Conservation (phyloP, 345 rosid genomes). For the Citrus cavaleriei region DNA sequence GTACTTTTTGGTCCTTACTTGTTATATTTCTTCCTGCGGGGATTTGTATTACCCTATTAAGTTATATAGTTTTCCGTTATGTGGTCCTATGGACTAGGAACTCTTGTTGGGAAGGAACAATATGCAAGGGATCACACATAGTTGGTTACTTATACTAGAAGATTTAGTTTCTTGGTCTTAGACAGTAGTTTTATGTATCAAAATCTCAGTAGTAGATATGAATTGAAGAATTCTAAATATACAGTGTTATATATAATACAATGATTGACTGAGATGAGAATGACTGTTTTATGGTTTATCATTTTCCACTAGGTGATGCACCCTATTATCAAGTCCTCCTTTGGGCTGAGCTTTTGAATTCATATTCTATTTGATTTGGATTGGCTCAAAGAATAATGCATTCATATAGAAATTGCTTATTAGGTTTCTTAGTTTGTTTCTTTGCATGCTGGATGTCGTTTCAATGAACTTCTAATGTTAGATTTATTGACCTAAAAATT, state of each 20-base stretch:
- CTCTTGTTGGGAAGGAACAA: not conserved
- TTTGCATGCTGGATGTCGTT: not conserved
- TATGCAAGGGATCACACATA: not conserved
- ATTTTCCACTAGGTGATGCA: not conserved
- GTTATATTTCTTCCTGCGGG: not conserved
- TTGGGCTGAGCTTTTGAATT: not conserved
- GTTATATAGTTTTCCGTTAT: not conserved
- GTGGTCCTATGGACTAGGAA: not conserved
- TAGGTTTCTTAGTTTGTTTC: not conserved
- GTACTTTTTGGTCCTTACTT: not conserved
- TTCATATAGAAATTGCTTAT: not conserved
- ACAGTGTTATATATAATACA: not conserved
- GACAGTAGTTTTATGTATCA: not conserved
- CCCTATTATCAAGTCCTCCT: not conserved
- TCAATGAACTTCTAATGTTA: not conserved
- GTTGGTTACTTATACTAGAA: not conserved
- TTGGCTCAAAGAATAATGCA: not conserved
- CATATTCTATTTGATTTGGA: not conserved
- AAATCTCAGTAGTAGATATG: not conserved
- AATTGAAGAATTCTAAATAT: not conserved
- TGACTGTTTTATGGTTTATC: not conserved
- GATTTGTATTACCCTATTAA: not conserved
- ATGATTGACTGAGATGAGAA: not conserved
- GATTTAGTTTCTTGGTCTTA: not conserved
- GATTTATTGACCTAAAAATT: constrained; percentile 8